Conservation (phyloP, 192 early-diverging fungal species). For the Backusella sp. region DNA sequence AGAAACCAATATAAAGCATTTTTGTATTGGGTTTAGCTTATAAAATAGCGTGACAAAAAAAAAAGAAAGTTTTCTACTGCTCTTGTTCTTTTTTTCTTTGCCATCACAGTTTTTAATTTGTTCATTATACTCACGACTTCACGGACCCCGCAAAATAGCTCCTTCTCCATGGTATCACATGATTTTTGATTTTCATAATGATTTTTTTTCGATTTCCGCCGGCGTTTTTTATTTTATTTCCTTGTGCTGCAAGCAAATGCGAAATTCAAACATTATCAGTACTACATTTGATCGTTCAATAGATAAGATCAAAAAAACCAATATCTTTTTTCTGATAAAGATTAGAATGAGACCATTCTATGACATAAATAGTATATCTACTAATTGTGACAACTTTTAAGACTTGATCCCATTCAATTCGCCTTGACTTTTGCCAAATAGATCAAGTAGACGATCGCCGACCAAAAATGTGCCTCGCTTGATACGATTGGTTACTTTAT, state of each 20-base stretch:
- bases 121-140: background rate
- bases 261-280: background rate
- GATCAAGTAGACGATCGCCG: background rate
- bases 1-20: background rate
- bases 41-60: background rate
- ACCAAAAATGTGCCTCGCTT: slow-evolving; percentile 7
- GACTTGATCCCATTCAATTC: background rate
- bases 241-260: background rate
- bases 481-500: slow-evolving; percentile 7
- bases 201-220: background rate
- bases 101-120: background rate
- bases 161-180: background rate
- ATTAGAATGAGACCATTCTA: background rate
- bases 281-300: background rate
- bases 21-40: background rate
- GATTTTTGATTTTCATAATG: background rate
- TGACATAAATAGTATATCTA: background rate
- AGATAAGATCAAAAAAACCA: slow-evolving; percentile 1
- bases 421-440: background rate
- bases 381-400: background rate
- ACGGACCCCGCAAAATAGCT: background rate
- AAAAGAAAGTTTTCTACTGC: background rate
- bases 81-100: background rate
- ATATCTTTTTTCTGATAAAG: background rate
- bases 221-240: background rate